These are phyloP conservation scores for Hydnum rufescens DNA, from an alignment of 768 basidiomycete genomes.

Conservation along the genomic window DNA sequence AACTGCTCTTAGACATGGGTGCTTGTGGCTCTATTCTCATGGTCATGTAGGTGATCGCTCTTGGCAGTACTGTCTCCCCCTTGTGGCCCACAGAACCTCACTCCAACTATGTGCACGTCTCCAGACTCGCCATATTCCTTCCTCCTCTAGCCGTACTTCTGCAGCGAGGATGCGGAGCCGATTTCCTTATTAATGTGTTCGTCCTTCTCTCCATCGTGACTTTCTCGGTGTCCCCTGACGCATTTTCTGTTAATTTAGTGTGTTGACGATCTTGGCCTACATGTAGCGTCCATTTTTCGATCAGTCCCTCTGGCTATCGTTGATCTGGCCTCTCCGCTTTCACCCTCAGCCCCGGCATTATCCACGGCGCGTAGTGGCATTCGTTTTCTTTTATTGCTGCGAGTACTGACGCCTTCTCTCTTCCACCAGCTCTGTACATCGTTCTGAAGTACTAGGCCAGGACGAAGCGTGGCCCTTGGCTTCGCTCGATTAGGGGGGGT, in stretches of 20 bases:
- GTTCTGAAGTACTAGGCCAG: conserved; percentile 33
- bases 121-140: conserved; percentile 28
- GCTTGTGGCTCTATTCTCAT: not conserved
- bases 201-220: not conserved
- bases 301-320: conserved; percentile 5
- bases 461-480: too few species aligned
- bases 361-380: conserved; percentile 31
- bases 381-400: conserved; percentile 10
- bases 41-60: not conserved
- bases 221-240: not conserved
- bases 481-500: too few species aligned
- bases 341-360: conserved; percentile 68
- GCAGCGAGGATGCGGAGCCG: conserved; percentile 64
- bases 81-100: not conserved
- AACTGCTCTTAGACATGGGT: not conserved
- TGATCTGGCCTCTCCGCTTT: too few species aligned
- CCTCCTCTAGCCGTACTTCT: conserved; percentile 80
- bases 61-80: not conserved
- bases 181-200: conserved; percentile 51
- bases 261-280: conserved; percentile 50
- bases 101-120: not conserved
- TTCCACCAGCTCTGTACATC: conserved; percentile 46
- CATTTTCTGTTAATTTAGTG: conserved; percentile 2
- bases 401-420: not conserved
- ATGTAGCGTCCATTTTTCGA: conserved; percentile 30